Percentiles rank a stretch among this genome's conserved stretches.
These are phyloP conservation scores for Microbotryomycetes sp. DNA, from an alignment of 1,284 basidiomycete genomes.

Conservation along the genomic window DNA sequence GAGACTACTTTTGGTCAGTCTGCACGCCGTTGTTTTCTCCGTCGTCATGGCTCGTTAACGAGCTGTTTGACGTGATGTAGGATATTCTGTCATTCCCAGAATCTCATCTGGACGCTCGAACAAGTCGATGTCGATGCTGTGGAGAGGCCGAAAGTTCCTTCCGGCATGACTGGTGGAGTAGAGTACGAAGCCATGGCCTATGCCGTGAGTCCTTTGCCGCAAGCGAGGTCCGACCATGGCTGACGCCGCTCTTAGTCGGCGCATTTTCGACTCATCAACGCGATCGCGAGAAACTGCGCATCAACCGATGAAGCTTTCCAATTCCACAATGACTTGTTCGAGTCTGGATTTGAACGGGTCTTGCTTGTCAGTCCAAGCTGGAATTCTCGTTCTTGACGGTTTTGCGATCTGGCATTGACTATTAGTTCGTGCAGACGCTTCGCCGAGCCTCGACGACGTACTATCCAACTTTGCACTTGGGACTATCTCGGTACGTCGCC, in stretches of 20 bases:
- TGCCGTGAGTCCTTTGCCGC: constrained; percentile 63
- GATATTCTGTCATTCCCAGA: constrained; percentile 95
- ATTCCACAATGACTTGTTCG: constrained; percentile 76
- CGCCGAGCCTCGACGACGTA: constrained; percentile 87
- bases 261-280: constrained; percentile 75
- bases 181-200: constrained; percentile 96
- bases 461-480: constrained; percentile 85
- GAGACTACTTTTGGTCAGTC: constrained; percentile 80
- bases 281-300: constrained; percentile 59
- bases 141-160: constrained; percentile 86
- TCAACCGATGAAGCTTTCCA: constrained; percentile 60
- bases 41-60: background rate
- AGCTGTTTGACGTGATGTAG: constrained; percentile 4
- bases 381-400: background rate
- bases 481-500: constrained; percentile 73
- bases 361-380: constrained; percentile 44
- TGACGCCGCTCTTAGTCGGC: constrained; percentile 53
- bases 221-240: background rate
- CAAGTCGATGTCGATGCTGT: constrained; percentile 75
- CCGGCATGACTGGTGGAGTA: constrained; percentile 96
- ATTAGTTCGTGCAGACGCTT: constrained; percentile 55
- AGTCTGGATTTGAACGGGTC: constrained; percentile 77
- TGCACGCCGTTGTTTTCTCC: background rate
- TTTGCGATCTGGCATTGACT: background rate
- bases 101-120: constrained; percentile 74